Percentiles rank a stretch among this genome's conserved stretches.
Conservation (phyloP, 805 yeast genomes). For the Priceomyces carsonii region DNA sequence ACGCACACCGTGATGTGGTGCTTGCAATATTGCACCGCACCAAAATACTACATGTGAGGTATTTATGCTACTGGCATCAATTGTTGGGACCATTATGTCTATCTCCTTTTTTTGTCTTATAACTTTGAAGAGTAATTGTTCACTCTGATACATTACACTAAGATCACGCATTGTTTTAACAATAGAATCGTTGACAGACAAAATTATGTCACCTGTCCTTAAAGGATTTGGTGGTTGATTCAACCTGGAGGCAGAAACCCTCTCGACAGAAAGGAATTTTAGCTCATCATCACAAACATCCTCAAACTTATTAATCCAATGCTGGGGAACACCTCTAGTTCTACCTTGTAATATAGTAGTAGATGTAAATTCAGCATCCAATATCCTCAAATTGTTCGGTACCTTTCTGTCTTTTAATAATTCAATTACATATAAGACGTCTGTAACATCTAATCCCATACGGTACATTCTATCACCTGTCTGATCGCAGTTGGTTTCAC, state of each 20-base stretch:
- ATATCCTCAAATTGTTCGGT: conserved; percentile 58
- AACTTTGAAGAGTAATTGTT: conserved; percentile 55
- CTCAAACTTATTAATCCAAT: conserved; percentile 75
- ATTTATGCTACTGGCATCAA: conserved; percentile 53
- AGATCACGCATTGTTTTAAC: conserved; percentile 71
- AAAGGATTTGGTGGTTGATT: conserved; percentile 34
- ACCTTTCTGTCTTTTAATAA: conserved; percentile 48
- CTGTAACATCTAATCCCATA: conserved; percentile 77
- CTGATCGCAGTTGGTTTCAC: conserved; percentile 60
- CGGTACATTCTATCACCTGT: conserved; percentile 60
- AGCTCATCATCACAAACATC: conserved; percentile 61
- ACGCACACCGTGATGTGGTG: conserved; percentile 91
- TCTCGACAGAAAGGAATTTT: conserved; percentile 69
- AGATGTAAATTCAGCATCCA: conserved; percentile 78
- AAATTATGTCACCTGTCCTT: conserved; percentile 71
- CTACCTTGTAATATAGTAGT: conserved; percentile 74
- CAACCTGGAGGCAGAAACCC: conserved; percentile 55
- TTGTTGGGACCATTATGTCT: conserved; percentile 63
- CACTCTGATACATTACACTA: conserved; percentile 47
- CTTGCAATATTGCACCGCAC: conserved; percentile 82
- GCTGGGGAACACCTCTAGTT: conserved; percentile 82
- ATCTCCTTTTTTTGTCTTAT: conserved; percentile 70
- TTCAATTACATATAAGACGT: conserved; percentile 58
- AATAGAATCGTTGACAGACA: conserved; percentile 65
- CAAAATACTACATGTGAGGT: conserved; percentile 73